These are phyloP conservation scores for Thielaviopsis punctulata DNA, from an alignment of 2,329 filamentous ascomycete species.

Conservation along the genomic window DNA sequence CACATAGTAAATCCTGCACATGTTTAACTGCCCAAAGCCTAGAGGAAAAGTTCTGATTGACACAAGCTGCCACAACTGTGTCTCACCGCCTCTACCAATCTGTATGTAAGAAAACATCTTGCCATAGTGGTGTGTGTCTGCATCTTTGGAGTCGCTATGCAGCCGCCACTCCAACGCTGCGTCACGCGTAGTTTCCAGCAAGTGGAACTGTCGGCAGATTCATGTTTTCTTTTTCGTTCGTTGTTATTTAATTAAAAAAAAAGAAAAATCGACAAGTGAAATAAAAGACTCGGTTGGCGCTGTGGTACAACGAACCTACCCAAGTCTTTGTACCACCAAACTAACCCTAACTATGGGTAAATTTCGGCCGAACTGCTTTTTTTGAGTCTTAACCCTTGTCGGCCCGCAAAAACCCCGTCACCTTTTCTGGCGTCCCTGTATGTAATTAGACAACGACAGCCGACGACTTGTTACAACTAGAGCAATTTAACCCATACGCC, in stretches of 20 bases:
- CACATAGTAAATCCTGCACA: too few species aligned
- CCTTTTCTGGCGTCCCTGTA: too few species aligned
- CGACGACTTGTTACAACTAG: too few species aligned
- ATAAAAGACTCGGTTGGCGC: too few species aligned
- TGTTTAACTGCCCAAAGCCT: too few species aligned
- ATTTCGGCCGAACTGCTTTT: not conserved
- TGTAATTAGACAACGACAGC: too few species aligned
- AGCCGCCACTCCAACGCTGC: not conserved
- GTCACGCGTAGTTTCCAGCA: not conserved
- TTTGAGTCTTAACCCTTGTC: not conserved
- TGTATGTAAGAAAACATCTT: not conserved
- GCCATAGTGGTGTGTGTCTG: not conserved
- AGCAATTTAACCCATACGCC: too few species aligned
- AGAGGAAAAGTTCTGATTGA: not conserved
- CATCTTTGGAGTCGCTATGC: not conserved
- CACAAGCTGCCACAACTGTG: not conserved
- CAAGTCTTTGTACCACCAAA: not conserved
- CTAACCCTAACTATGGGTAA: not conserved
- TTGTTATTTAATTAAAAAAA: too few species aligned
- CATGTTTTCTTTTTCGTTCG: too few species aligned
- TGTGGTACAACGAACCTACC: too few species aligned
- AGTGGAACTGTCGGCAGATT: not conserved
- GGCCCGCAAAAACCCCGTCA: not conserved
- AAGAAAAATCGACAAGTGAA: too few species aligned
- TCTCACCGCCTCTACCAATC: not conserved